A percentile compares a stretch with the other conserved stretches of the same genome.
phyloP scores from a whole-genome alignment of 768 basidiomycete genomes.

The Leccinum truebloodii region DNA sequence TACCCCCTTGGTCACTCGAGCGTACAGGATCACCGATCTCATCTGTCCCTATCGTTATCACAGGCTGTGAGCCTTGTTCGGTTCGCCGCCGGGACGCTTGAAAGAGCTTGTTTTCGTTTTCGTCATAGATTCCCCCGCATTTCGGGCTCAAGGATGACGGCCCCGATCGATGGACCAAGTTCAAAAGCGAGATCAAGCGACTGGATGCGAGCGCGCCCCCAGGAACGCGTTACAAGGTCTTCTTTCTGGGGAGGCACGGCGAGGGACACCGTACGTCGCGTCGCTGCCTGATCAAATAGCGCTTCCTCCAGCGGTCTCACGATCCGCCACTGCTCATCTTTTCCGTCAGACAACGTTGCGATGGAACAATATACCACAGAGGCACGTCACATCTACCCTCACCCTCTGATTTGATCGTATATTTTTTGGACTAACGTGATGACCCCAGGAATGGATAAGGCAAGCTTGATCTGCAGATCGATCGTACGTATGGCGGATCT shows the following conservation, averaged over 20 bases:
- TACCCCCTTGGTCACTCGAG: no score
- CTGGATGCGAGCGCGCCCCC: slow-evolving; percentile 45
- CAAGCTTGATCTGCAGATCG: slow-evolving; percentile 29
- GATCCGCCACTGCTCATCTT: slow-evolving; percentile 46
- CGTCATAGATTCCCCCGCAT: slow-evolving; percentile 49
- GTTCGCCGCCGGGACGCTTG: neutral
- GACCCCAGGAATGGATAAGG: slow-evolving; percentile 58
- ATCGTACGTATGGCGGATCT: neutral
- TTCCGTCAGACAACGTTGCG: slow-evolving; percentile 66
- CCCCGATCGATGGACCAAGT: slow-evolving; percentile 49
- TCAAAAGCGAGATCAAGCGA: slow-evolving; percentile 40
- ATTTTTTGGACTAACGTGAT: neutral
- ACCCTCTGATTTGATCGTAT: neutral
- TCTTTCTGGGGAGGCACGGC: slow-evolving; percentile 71
- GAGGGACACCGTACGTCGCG: slow-evolving; percentile 63
- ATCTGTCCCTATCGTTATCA: neutral
- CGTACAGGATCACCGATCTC: neutral
- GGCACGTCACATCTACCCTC: slow-evolving; percentile 23
- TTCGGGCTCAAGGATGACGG: slow-evolving; percentile 62
- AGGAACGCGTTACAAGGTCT: slow-evolving; percentile 54
- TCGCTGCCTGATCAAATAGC: slow-evolving; percentile 25
- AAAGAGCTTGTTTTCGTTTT: neutral
- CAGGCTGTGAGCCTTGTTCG: slow-evolving; percentile 18
- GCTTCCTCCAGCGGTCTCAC: slow-evolving; percentile 22
- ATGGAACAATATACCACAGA: slow-evolving; percentile 61